These are phyloP conservation scores for Dictyophora rubrovolvata DNA, from an alignment of 768 basidiomycete species.

Conservation along the genomic window DNA sequence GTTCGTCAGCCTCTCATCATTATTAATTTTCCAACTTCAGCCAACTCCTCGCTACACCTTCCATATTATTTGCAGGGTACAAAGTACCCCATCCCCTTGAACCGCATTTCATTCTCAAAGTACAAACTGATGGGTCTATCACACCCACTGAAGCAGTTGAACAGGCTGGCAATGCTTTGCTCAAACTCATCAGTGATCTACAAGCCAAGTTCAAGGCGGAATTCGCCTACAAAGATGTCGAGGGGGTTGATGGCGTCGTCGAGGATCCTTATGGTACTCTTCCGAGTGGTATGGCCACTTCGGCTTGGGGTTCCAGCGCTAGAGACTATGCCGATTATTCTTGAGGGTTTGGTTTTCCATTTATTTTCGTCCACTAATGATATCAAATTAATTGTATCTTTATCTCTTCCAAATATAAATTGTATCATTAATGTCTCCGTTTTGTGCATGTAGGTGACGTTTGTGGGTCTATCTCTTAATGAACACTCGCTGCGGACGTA, in stretches of 20 bases:
- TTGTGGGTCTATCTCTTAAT: no score
- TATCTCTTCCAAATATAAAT: not conserved
- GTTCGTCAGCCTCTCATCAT: conserved; percentile 15
- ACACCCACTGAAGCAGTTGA: conserved; percentile 80
- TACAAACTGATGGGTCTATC: conserved; percentile 84
- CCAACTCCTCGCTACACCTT: conserved; percentile 80
- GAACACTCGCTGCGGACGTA: no score
- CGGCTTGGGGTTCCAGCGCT: conserved; percentile 1
- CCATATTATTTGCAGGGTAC: conserved; percentile 94
- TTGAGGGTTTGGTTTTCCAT: not conserved
- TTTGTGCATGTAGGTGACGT: no score
- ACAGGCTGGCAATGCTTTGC: conserved; percentile 73
- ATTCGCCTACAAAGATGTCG: conserved; percentile 69
- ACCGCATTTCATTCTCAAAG: conserved; percentile 87
- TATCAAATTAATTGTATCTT: not conserved
- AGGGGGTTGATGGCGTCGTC: conserved; percentile 26
- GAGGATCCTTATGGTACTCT: conserved; percentile 44
- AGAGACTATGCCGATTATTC: conserved; percentile 8
- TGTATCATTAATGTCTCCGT: no score
- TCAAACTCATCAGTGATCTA: conserved; percentile 43
- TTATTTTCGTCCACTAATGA: not conserved
- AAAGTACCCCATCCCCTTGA: conserved; percentile 95
- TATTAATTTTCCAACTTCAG: conserved; percentile 30
- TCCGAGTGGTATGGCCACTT: conserved; percentile 1
- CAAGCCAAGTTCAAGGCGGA: conserved; percentile 75